A percentile compares a stretch with the other conserved stretches of the same genome.
phyloP scores from a whole-genome alignment of 1,139 yeast species.

The Yamadazyma triangularis region DNA sequence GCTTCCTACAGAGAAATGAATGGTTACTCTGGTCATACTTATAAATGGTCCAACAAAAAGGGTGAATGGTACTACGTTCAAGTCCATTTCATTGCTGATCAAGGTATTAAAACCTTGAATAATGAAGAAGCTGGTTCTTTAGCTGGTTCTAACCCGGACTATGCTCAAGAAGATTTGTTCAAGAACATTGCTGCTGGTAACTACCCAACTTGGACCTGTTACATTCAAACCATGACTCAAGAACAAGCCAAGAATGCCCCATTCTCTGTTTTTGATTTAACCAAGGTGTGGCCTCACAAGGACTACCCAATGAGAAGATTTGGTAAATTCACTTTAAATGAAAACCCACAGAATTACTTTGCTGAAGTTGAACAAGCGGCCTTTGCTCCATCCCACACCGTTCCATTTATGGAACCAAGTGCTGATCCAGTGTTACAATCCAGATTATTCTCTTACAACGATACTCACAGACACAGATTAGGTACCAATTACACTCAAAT shows the following conservation, averaged over 20 bases:
- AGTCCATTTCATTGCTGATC: slow-evolving; percentile 57
- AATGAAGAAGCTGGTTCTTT: slow-evolving; percentile 55
- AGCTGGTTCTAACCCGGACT: slow-evolving; percentile 63
- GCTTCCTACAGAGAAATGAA: slow-evolving; percentile 61
- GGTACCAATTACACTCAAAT: slow-evolving; percentile 70
- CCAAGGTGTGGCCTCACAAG: slow-evolving; percentile 77
- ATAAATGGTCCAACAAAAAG: slow-evolving; percentile 61
- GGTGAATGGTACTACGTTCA: slow-evolving; percentile 68
- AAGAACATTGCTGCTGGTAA: slow-evolving; percentile 58
- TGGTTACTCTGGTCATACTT: slow-evolving; percentile 71
- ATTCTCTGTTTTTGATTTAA: slow-evolving; percentile 65
- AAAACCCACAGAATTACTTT: slow-evolving; percentile 73
- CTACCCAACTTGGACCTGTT: slow-evolving; percentile 59
- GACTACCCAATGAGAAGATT: slow-evolving; percentile 73
- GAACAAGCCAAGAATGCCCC: slow-evolving; percentile 57
- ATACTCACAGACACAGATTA: slow-evolving; percentile 65
- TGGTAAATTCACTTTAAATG: slow-evolving; percentile 65
- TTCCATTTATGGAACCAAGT: slow-evolving; percentile 79
- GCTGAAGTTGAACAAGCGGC: slow-evolving; percentile 84
- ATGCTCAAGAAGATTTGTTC: slow-evolving; percentile 60
- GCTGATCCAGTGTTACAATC: slow-evolving; percentile 88
- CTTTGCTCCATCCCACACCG: slow-evolving; percentile 78
- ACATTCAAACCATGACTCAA: slow-evolving; percentile 64
- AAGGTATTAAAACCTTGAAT: slow-evolving; percentile 53
- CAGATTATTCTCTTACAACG: slow-evolving; percentile 80